Percentiles rank a stretch among this genome's conserved stretches.
Evolutionary conservation across 805 yeast genomes (phyloP).

Genomic region (Saturnispora galanensis): DNA sequence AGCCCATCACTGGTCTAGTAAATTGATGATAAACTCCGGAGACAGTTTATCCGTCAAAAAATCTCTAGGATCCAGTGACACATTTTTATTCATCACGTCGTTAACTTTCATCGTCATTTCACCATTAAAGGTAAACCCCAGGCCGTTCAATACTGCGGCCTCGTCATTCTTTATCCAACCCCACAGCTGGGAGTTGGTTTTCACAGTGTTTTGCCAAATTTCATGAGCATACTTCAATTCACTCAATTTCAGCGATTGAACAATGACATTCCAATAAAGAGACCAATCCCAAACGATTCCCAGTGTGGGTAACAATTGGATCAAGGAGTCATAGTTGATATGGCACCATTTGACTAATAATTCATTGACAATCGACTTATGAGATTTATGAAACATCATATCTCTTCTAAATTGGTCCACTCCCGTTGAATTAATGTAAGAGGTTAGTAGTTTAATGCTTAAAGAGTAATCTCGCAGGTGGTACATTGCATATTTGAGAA

Average conservation of each 20-base stretch:
- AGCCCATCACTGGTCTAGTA: background rate
- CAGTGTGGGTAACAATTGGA: background rate
- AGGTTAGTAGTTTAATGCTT: constrained; percentile 3
- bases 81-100: background rate
- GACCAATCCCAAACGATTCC: constrained; percentile 5
- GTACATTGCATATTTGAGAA: constrained; percentile 6
- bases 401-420: background rate
- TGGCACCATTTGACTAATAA: background rate
- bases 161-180: background rate
- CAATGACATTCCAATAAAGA: background rate
- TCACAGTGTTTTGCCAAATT: constrained; percentile 2
- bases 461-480: constrained; percentile 11
- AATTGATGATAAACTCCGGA: constrained; percentile 1
- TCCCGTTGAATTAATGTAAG: background rate
- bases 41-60: constrained; percentile 1
- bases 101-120: background rate
- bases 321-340: background rate
- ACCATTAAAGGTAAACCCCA: constrained; percentile 3
- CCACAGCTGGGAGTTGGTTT: background rate
- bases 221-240: background rate
- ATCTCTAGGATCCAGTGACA: background rate
- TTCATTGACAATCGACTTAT: background rate
- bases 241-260: background rate
- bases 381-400: background rate
- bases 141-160: background rate